Evolutionary conservation across 257 asterid species (phyloP), one percentile per base, ranked within the genome.

Genomic region (Rehmannia glutinosa): DNA sequence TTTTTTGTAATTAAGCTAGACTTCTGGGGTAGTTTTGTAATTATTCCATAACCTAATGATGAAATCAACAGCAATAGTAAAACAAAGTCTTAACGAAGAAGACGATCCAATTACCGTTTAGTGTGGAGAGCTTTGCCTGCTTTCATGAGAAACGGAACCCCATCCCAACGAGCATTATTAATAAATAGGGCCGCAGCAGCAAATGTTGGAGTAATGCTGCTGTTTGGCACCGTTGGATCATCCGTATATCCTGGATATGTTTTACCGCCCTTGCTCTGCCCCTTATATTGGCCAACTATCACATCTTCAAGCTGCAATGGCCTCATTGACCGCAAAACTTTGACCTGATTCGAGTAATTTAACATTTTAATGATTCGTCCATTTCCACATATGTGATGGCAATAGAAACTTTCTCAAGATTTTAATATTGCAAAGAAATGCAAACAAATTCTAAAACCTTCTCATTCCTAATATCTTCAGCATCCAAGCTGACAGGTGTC

Each of bases 101-200:
- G 25, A 42, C 7, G 27, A 59, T 35, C 43, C 20, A 69, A 54
- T 39, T 73, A 85, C 96, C 91, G 75, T 70, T 53, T 85, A 0
- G 94, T 90, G 75, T 92, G 96, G 62, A 92, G 95, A 71, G 97
- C 98, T 75, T 92, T 92, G 41, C 98, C 97, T 0, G 98, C 98
- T 80, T 92, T 89, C 97, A 92, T 89, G 66, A 92, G 96, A 77
- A 92, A 89, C 2, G 98, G 98, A 46, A 92, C 96, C n/a, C 97
- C 98, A 32, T 92, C 98, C 96, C 97, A 90, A 9, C 98, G 95
- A 50, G 97, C 96, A 65, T 90, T 90, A 43, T 83, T 78, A 17
- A 90, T 88, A 64, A 93, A 93, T 47, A 93, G 85, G 25, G 99
- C 99, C 3, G 94, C 95, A 5, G 99, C 96, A 38, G 99, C 97